A percentile compares a stretch with the other conserved stretches of the same genome.
These are phyloP conservation scores for Ophiostoma himal-ulmi DNA, from an alignment of 2,329 filamentous ascomycete species.

Conservation along the genomic window DNA sequence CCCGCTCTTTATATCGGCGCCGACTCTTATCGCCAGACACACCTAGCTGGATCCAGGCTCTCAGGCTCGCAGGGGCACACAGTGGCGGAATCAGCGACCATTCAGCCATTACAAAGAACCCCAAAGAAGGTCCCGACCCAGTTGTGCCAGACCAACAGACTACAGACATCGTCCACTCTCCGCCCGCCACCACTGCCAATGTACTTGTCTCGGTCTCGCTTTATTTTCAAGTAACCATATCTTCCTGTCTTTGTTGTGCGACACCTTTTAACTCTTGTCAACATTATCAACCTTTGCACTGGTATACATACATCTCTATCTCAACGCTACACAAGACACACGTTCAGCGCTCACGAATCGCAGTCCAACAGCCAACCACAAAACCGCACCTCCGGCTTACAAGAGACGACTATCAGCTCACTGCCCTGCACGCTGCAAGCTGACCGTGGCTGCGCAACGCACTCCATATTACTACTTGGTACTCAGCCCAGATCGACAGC, in stretches of 20 bases:
- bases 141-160: not conserved
- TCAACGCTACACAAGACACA: not conserved
- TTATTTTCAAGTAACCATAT: not conserved
- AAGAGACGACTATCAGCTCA: constrained; percentile 7
- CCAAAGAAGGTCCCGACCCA: not conserved
- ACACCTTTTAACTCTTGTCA: not conserved
- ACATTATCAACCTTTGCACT: not conserved
- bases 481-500: not conserved
- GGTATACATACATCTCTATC: not conserved
- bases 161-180: not conserved
- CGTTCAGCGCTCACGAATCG: not conserved
- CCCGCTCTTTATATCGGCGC: constrained; percentile 7
- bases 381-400: not conserved
- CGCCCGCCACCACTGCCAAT: not conserved
- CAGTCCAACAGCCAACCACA: not conserved
- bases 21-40: not conserved
- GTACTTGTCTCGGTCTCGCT: constrained; percentile 1
- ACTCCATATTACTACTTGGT: not conserved
- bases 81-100: not conserved
- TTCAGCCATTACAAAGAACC: not conserved
- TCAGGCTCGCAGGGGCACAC: not conserved
- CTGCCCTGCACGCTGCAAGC: not conserved
- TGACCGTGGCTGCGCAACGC: constrained; percentile 9
- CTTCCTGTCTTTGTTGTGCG: not conserved
- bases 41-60: not conserved